Evolutionary conservation across 805 yeast species (phyloP).

Genomic region (Candida insectorum): DNA sequence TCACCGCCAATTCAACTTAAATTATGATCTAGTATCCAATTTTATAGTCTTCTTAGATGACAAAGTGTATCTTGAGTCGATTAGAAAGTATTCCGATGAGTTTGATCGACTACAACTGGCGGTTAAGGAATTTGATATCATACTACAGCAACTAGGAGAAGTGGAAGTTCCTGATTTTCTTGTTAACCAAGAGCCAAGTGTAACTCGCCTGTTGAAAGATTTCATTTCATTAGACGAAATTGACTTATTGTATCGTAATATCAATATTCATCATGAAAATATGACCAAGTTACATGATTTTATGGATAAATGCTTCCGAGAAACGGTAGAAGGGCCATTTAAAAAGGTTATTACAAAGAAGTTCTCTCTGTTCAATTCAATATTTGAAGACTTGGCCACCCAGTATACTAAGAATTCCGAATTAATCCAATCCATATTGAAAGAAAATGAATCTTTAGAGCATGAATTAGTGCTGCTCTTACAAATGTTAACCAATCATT

Average conservation of each 20-base stretch:
- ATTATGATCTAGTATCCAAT: slow-evolving; percentile 6
- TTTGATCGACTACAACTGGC: slow-evolving; percentile 20
- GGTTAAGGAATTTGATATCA: slow-evolving; percentile 20
- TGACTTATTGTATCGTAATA: slow-evolving; percentile 20
- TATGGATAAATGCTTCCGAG: slow-evolving; percentile 14
- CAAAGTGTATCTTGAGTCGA: slow-evolving; percentile 11
- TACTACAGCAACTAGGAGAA: slow-evolving; percentile 19
- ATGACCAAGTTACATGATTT: slow-evolving; percentile 16
- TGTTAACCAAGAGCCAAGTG: slow-evolving; percentile 3
- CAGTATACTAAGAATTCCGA: slow-evolving; percentile 16
- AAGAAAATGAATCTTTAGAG: slow-evolving; percentile 52
- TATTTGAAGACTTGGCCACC: slow-evolving; percentile 16
- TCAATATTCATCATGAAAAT: slow-evolving; percentile 25
- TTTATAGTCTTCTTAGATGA: slow-evolving; percentile 11
- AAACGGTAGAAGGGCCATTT: slow-evolving; percentile 15
- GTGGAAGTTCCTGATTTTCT: slow-evolving; percentile 27
- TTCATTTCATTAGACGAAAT: slow-evolving; percentile 35
- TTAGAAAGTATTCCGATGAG: slow-evolving; percentile 10
- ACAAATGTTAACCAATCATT: slow-evolving; percentile 74
- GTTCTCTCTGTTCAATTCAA: slow-evolving; percentile 13
- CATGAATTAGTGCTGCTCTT: slow-evolving; percentile 67
- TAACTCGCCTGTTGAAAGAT: slow-evolving; percentile 19
- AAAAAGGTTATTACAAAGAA: slow-evolving; percentile 12
- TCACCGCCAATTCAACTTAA: slow-evolving; percentile 13
- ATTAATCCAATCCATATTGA: slow-evolving; percentile 20